Percentiles rank a stretch among this genome's conserved stretches.
Conservation (phyloP, 2,329 filamentous ascomycete species). For the Pseudogymnoascus sp. region DNA sequence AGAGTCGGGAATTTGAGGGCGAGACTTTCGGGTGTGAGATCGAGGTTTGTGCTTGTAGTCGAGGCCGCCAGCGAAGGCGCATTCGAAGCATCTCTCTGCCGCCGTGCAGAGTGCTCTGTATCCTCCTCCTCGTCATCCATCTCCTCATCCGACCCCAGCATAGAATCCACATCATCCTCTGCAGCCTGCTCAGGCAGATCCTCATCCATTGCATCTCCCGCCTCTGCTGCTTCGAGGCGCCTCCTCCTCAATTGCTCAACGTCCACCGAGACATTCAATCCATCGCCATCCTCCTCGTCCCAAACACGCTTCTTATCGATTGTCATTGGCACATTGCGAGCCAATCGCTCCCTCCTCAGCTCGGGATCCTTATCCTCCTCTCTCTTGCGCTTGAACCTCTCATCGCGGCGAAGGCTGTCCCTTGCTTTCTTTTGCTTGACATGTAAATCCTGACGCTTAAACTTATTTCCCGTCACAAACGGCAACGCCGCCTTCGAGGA, state of each 20-base stretch:
- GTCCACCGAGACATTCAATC: conserved; percentile 44
- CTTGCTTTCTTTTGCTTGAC: conserved; percentile 70
- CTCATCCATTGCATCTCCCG: conserved; percentile 35
- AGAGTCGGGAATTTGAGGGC: conserved; percentile 54
- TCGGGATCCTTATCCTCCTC: conserved; percentile 79
- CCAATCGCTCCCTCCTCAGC: conserved; percentile 62
- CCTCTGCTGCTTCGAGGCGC: conserved; percentile 43
- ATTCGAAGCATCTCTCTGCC: conserved; percentile 30
- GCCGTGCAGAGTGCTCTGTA: conserved; percentile 24
- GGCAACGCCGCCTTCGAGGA: conserved; percentile 38
- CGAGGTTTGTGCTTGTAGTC: conserved; percentile 54
- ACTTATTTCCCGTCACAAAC: conserved; percentile 64
- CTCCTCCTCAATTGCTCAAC: conserved; percentile 51
- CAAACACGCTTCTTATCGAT: conserved; percentile 84
- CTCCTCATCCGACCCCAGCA: conserved; percentile 54
- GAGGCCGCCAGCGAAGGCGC: conserved; percentile 43
- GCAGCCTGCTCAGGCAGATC: conserved; percentile 37
- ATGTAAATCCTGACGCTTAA: conserved; percentile 68
- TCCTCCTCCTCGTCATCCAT: conserved; percentile 35
- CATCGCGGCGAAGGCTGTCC: conserved; percentile 66
- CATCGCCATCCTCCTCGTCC: conserved; percentile 66
- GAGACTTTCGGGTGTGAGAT: conserved; percentile 52
- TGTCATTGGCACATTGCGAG: conserved; percentile 70
- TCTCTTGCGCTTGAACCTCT: conserved; percentile 69
- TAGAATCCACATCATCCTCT: conserved; percentile 63